Evolutionary conservation across 2,329 filamentous ascomycete species (phyloP).

Genomic region (Hymenoscyphus scutula): DNA sequence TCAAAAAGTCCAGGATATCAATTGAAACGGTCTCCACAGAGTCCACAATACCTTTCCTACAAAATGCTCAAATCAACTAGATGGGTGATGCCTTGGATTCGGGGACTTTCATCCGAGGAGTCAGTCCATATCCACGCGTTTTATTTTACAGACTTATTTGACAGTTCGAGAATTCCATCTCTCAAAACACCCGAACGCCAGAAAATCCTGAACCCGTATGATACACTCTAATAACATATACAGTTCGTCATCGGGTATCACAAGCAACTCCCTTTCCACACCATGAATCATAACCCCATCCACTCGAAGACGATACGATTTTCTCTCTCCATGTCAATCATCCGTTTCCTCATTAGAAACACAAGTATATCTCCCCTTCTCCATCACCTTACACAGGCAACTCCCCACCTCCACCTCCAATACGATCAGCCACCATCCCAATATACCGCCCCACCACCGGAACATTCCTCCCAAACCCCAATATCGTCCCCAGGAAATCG

Average conservation of each 20-base stretch:
- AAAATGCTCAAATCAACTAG: no score
- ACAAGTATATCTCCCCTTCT: neutral
- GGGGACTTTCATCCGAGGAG: neutral
- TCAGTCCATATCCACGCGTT: neutral
- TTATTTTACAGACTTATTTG: neutral
- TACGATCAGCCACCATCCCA: slow-evolving; percentile 67
- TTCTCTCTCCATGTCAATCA: neutral
- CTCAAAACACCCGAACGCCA: slow-evolving; percentile 22
- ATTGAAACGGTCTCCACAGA: neutral
- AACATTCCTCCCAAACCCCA: slow-evolving; percentile 78
- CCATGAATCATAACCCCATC: neutral
- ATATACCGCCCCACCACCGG: slow-evolving; percentile 87
- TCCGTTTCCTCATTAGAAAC: neutral
- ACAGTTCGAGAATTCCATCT: neutral
- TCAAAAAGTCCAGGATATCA: neutral
- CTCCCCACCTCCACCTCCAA: slow-evolving; percentile 72
- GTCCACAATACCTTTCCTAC: neutral
- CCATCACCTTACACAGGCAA: slow-evolving; percentile 62
- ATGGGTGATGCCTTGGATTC: neutral
- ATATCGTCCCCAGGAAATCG: slow-evolving; percentile 92
- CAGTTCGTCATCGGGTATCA: neutral
- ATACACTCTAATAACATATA: slow-evolving; percentile 11
- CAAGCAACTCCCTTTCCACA: neutral
- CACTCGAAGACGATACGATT: neutral
- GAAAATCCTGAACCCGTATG: slow-evolving; percentile 12